These are phyloP conservation scores for Chenopodium berlandieri DNA, from an alignment of 148 eudicot species.

Conservation along the genomic window DNA sequence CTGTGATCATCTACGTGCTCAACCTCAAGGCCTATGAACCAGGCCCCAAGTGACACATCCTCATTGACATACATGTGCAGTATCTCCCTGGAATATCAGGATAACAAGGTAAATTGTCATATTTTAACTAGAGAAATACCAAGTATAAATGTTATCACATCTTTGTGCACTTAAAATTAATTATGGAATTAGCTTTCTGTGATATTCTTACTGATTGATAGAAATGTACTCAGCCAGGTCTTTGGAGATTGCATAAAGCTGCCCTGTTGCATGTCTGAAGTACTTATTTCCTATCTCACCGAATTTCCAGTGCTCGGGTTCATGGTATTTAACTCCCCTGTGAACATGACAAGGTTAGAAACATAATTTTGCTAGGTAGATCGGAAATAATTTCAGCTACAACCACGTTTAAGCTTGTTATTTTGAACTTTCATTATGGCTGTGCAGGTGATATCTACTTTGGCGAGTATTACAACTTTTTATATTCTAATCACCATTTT, in stretches of 20 bases:
- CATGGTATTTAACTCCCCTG: conserved; percentile 62
- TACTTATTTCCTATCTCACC: conserved; percentile 63
- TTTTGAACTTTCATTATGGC: no score
- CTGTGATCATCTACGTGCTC: conserved; percentile 50
- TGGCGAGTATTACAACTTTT: background rate
- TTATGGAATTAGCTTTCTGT: background rate
- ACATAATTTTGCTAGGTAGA: background rate
- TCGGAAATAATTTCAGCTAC: background rate
- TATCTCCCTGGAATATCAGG: conserved; percentile 34
- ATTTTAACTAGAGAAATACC: background rate
- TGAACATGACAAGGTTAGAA: conserved; percentile 3
- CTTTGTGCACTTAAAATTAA: background rate
- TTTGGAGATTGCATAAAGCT: conserved; percentile 56
- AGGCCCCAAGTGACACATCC: conserved; percentile 55
- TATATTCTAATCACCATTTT: no score
- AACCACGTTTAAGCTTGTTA: background rate
- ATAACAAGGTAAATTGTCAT: background rate
- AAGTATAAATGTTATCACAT: no score
- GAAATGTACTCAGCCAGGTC: conserved; percentile 57
- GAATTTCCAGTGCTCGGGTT: conserved; percentile 63
- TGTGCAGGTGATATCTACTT: background rate
- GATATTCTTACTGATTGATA: conserved; percentile 39
- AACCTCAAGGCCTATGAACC: conserved; percentile 62
- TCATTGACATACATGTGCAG: conserved; percentile 52
- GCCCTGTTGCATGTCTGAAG: conserved; percentile 63